phyloP scores from a whole-genome alignment of 192 early-diverging fungal genomes.

The Umbelopsis vinacea region DNA sequence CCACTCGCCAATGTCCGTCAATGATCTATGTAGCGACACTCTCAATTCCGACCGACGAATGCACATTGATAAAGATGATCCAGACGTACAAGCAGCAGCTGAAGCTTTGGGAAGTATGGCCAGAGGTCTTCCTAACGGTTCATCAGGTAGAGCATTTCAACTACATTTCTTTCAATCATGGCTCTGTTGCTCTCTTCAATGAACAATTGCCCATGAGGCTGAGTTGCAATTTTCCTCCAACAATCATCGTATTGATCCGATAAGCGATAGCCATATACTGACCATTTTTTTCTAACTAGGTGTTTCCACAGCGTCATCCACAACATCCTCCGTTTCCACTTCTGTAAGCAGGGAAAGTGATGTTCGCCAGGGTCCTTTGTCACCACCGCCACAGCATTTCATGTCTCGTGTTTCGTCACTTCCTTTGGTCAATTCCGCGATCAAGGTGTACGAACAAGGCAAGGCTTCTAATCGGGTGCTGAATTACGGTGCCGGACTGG shows the following conservation, averaged over 20 bases:
- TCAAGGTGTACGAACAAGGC: slow-evolving; percentile 76
- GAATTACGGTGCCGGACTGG: slow-evolving; percentile 74
- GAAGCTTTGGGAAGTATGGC: slow-evolving; percentile 38
- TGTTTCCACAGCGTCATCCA: background rate
- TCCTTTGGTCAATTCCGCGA: slow-evolving; percentile 77
- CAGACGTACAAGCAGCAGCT: slow-evolving; percentile 41
- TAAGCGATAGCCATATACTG: background rate
- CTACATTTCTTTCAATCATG: background rate
- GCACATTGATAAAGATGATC: slow-evolving; percentile 31
- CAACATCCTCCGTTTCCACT: background rate
- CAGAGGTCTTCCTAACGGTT: slow-evolving; percentile 15
- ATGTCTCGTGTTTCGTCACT: slow-evolving; percentile 79
- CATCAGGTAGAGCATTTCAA: background rate
- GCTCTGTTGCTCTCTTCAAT: background rate
- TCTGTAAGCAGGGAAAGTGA: slow-evolving; percentile 10
- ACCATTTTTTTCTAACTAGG: background rate
- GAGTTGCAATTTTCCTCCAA: slow-evolving; percentile 14
- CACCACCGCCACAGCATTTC: slow-evolving; percentile 50
- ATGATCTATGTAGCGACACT: slow-evolving; percentile 16
- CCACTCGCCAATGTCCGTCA: slow-evolving; percentile 17
- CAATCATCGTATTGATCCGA: slow-evolving; percentile 20
- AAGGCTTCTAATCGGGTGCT: slow-evolving; percentile 64
- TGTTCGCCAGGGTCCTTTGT: slow-evolving; percentile 16
- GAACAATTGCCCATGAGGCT: background rate
- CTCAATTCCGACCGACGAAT: slow-evolving; percentile 13